Evolutionary conservation across 2,329 filamentous ascomycete species (phyloP).

Genomic region (Fusarium pilosicola): DNA sequence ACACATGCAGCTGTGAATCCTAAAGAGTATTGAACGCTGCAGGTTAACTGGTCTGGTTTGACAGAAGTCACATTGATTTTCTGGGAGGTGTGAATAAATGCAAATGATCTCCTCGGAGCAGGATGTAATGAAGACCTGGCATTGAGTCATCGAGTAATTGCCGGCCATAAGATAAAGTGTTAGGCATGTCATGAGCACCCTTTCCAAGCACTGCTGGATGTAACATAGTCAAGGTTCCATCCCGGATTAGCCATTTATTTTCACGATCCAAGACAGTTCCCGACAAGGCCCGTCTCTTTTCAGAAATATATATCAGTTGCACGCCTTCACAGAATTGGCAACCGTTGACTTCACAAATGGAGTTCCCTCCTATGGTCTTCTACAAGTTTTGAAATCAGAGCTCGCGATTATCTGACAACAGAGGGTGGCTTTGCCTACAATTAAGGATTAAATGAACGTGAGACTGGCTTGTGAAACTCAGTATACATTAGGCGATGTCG

Average conservation of each 20-base stretch:
- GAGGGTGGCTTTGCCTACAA: neutral
- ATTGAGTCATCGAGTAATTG: neutral
- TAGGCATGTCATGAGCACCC: too few relatives aligned
- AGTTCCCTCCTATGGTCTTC: neutral
- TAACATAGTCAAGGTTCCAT: too few relatives aligned
- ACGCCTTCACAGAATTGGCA: neutral
- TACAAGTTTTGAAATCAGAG: too few relatives aligned
- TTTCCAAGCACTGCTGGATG: neutral
- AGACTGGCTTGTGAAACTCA: neutral
- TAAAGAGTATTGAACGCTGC: neutral
- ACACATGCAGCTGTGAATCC: too few relatives aligned
- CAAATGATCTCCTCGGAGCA: fast-evolving
- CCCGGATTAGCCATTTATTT: fast-evolving
- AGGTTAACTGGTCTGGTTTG: neutral
- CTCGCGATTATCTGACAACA: too few relatives aligned
- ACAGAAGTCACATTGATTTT: neutral
- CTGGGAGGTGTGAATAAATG: neutral
- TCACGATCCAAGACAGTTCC: neutral
- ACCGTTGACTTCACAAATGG: neutral
- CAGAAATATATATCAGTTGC: neutral
- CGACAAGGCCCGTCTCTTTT: neutral
- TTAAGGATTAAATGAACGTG: fast-evolving
- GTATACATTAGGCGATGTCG: too few relatives aligned
- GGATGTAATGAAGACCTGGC: neutral
- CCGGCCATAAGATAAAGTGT: too few relatives aligned